phyloP scores from a whole-genome alignment of 805 yeast genomes.

The Saccharomycopsis javanensis region DNA sequence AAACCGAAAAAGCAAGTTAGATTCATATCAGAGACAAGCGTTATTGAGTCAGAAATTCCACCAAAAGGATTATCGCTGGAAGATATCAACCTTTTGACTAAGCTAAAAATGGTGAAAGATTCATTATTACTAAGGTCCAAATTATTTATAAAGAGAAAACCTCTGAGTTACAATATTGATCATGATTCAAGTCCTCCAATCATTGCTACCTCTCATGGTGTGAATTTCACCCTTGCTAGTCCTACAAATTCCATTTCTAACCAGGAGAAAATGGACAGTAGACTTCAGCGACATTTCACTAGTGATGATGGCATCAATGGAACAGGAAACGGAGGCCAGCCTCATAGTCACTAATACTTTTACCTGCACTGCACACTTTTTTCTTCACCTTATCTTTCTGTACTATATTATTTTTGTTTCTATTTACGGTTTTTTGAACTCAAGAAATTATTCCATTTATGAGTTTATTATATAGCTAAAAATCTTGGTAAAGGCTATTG shows the following conservation, averaged over 20 bases:
- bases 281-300: neutral
- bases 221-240: neutral
- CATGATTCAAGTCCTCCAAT: neutral
- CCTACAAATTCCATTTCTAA: neutral
- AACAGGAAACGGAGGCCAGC: neutral
- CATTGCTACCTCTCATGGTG: neutral
- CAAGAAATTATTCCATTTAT: too few species aligned
- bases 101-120: constrained; percentile 13
- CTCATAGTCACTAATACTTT: too few species aligned
- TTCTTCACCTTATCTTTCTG: too few species aligned
- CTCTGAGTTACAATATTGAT: neutral
- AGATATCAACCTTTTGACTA: constrained; percentile 16
- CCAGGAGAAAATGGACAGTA: neutral
- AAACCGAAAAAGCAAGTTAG: neutral
- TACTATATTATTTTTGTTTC: too few species aligned
- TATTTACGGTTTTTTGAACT: too few species aligned
- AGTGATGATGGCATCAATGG: neutral
- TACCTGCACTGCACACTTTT: too few species aligned
- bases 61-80: constrained; percentile 7
- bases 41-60: neutral
- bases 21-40: neutral
- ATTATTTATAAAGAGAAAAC: constrained; percentile 6
- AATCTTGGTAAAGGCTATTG: too few species aligned
- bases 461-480: too few species aligned
- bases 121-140: constrained; percentile 5